These are phyloP conservation scores for Musa beccarii DNA, from an alignment of 176 grass and related monocot species.

Conservation along the genomic window DNA sequence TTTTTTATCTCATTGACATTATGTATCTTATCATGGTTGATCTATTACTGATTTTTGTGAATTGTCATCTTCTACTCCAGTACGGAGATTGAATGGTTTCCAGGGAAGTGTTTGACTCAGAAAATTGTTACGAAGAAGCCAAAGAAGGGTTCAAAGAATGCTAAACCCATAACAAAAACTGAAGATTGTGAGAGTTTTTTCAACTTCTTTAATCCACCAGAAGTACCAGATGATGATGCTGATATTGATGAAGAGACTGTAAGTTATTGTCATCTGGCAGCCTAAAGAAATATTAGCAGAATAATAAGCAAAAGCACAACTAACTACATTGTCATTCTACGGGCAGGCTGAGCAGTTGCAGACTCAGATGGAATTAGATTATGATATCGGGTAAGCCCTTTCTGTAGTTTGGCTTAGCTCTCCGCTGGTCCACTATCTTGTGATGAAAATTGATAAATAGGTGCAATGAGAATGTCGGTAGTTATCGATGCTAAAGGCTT, in stretches of 20 bases:
- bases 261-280: background rate
- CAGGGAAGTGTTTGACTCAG: conserved; percentile 16
- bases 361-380: conserved; percentile 19
- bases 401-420: too few relatives aligned
- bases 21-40: background rate
- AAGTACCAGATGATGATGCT: conserved; percentile 14
- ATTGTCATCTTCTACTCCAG: background rate
- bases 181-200: conserved; percentile 21
- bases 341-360: conserved; percentile 12
- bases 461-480: background rate
- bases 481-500: background rate
- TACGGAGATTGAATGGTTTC: conserved; percentile 10
- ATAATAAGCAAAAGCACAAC: background rate
- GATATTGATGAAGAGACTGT: conserved; percentile 17
- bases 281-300: background rate
- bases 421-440: too few relatives aligned
- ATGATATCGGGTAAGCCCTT: conserved; percentile 13
- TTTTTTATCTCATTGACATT: background rate
- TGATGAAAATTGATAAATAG: background rate
- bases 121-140: conserved; percentile 17
- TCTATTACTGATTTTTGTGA: background rate
- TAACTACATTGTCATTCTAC: background rate
- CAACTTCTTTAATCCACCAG: conserved; percentile 18
- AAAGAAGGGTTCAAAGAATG: background rate
- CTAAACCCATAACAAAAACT: background rate